Percentiles rank a stretch among this genome's conserved stretches.
These are phyloP conservation scores for Rosa multiflora DNA, from an alignment of 306 rosid genomes.

Conservation along the genomic window DNA sequence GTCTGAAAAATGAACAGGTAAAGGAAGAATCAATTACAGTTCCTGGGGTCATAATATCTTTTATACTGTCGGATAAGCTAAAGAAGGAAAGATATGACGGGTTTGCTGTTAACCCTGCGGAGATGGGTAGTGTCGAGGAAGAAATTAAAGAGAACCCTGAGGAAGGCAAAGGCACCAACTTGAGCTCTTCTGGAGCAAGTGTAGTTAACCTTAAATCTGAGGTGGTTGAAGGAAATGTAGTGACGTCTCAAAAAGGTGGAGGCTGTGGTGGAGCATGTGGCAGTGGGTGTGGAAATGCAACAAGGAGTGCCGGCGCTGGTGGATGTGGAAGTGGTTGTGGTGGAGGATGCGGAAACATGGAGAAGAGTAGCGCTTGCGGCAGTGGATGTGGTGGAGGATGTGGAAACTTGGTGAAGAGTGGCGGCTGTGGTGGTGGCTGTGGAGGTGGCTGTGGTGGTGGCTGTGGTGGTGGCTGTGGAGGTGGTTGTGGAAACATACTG, in stretches of 20 bases:
- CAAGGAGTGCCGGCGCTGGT: constrained; percentile 41
- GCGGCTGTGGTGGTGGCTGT: no score
- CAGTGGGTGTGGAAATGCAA: constrained; percentile 34
- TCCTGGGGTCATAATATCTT: constrained; percentile 59
- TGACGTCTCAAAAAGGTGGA: constrained; percentile 37
- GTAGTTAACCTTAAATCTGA: constrained; percentile 34
- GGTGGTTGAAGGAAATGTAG: constrained; percentile 31
- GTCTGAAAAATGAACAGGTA: constrained; percentile 60
- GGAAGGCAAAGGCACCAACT: constrained; percentile 32
- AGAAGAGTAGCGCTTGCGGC: no score
- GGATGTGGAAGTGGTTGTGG: constrained; percentile 27
- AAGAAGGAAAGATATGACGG: constrained; percentile 52
- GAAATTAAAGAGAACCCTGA: constrained; percentile 18
- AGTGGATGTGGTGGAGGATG: no score
- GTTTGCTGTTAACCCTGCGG: constrained; percentile 35
- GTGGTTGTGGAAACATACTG: constrained; percentile 17
- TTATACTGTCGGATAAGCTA: constrained; percentile 44
- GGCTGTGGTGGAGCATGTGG: constrained; percentile 41
- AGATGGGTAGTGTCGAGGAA: constrained; percentile 18
- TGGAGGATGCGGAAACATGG: constrained; percentile 13
- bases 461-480: no score
- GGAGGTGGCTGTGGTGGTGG: no score
- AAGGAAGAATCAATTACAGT: constrained; percentile 76
- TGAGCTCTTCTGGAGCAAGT: constrained; percentile 26
- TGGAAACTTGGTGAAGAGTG: no score